Base-by-base conservation (phyloP, 306 rosid species). In the Gleditsia sinensis region DNA sequence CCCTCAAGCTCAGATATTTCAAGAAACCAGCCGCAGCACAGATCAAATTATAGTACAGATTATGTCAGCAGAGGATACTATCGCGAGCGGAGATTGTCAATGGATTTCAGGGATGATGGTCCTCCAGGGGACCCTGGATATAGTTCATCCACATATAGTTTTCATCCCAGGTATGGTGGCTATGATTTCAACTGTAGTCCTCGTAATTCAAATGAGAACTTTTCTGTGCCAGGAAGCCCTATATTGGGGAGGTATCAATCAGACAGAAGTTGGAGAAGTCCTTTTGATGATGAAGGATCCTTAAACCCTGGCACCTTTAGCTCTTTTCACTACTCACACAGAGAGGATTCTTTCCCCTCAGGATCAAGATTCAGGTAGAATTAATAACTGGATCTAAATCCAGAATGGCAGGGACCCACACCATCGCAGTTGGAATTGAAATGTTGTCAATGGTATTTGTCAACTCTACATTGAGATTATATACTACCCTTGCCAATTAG, bases 101-200 rank as follows among this genome's bases (percentile, higher is more conserved):
- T 78, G 59, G 96, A 88, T 78, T 81, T 37, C 30, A 67, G 88
- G 84, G 93, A 95, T 17, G 96, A 92, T 25, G 88, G 88, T 45
- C 98, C 99, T 16, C 96, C 96, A 17, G 91, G 90, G 66, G 98
- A 88, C 59, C 83, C 88, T 1, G 89, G 85, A 24, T 72, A 67
- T 67, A 56, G 71, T 75, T 81, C 94, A 27, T 64, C 88, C 33
- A 39, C 0, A 45, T 82, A 77, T 76, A 87, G 88, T 76, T 86
- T 81, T 75, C 83, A 84, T 40, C 91, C 98, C 4, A 84, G 92
- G 75, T 92, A 84, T 75, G 84, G 83, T 48, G 62, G 79, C 49
- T 74, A 80, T 32, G 95, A 88, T 65, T 43, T 58, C 19, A 59
- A 43, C 16, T 28, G 69, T 51, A 81, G 56, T 72, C 57, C 79